Base-by-base conservation (phyloP, 2,329 filamentous ascomycete species). In the Exophiala calicioides region DNA sequence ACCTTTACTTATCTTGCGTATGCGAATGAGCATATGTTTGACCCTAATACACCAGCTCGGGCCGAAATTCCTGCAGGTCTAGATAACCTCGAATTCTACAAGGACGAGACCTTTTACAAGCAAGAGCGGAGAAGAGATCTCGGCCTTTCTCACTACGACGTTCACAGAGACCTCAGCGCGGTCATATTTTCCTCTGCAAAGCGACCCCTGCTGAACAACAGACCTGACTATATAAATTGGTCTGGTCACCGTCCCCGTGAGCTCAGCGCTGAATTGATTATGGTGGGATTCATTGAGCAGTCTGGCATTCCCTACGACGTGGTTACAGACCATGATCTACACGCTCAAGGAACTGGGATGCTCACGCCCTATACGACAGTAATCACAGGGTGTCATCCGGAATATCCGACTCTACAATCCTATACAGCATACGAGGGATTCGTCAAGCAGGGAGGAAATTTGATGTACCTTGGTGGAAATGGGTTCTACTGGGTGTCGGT, bases 1-100 rank as follows among this genome's bases (percentile, higher is more conserved):
- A 69, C 67, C 1, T 66, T 69, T 49, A 69, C 65, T 1, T 69
- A 68, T 27, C 60, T 65, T 3, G 67, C 66, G 1, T 70, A 70
- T 45, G 66, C 67, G 9, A 69, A 70, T 45, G 66, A 69, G 46
- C 60, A 59, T 21, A 64, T 69, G 52, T 64, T 60, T 15, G 67
- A 70, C 27, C 54, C 55, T 30, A 59, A 47, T 12, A 56, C 57
- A 35, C 57, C 57, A 15, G 62, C 48, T 6, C 32, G 36, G 4
- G 44, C 43, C 29, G 44, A 47, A 15, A 18, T 33, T 4, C 13
- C 7, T 16, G 36, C 53, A 15, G 50, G 55, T 15, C 50, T 57
- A 8, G 45, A 37, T 15, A 50, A 42, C 26, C 39, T 42, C 19
- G 16, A 39, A 6, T 43, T 41, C 5, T 13, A 34, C 13, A 49